Evolutionary conservation across 2,329 filamentous ascomycete species (phyloP).

Genomic region (Neofusicoccum cordaticola): DNA sequence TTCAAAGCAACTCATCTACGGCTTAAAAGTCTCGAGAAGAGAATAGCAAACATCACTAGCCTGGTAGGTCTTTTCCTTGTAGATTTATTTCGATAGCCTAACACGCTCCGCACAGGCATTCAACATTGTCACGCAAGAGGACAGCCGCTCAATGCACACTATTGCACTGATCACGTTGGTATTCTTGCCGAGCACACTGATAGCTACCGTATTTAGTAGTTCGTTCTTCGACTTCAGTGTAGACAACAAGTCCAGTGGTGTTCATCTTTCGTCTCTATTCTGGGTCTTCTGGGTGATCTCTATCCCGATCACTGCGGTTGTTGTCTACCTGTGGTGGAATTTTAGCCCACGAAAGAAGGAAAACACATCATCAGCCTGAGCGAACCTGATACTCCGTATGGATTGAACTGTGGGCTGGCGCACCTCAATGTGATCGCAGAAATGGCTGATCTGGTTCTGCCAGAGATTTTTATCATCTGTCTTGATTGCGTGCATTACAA

Average conservation of each 20-base stretch:
- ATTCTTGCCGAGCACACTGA: conserved; percentile 42
- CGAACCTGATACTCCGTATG: not conserved
- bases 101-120: conserved; percentile 26
- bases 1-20: conserved; percentile 36
- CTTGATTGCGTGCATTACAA: too few relatives aligned
- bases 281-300: conserved; percentile 32
- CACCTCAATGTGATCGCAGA: not conserved
- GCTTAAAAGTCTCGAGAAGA: conserved; percentile 33
- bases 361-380: not conserved
- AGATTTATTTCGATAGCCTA: not conserved
- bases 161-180: conserved; percentile 45
- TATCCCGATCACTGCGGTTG: conserved; percentile 24
- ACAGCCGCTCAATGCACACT: conserved; percentile 46
- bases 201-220: conserved; percentile 30
- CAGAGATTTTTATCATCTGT: too few relatives aligned
- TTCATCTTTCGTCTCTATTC: conserved; percentile 29
- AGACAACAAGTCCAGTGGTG: conserved; percentile 22
- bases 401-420: not conserved
- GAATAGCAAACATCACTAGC: conserved; percentile 39
- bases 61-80: conserved; percentile 19
- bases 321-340: conserved; percentile 23
- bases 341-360: not conserved
- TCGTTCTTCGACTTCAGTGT: conserved; percentile 27
- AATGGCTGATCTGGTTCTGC: too few relatives aligned
- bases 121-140: conserved; percentile 40